A percentile compares a stretch with the other conserved stretches of the same genome.
These are phyloP conservation scores for Leccinum aurantiacum DNA, from an alignment of 768 basidiomycete species.

Conservation along the genomic window DNA sequence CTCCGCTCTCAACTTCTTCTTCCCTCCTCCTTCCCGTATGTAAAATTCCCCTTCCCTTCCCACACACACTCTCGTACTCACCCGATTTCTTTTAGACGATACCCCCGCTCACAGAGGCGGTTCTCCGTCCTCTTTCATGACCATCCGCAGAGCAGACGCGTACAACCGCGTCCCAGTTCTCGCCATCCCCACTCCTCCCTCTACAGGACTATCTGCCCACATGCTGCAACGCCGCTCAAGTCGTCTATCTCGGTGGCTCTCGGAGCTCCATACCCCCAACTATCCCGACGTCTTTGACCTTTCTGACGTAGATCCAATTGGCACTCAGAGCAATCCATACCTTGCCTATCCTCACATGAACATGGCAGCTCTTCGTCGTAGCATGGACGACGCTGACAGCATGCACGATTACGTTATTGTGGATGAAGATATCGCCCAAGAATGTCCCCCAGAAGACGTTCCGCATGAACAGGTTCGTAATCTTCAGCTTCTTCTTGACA, in stretches of 20 bases:
- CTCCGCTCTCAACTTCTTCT: constrained; percentile 1
- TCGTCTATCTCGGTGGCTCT: constrained; percentile 45
- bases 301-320: constrained; percentile 25
- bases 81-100: constrained; percentile 30
- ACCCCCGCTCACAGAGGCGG: constrained; percentile 9
- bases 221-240: constrained; percentile 38
- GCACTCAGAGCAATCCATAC: constrained; percentile 39
- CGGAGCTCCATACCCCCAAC: constrained; percentile 36
- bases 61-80: constrained; percentile 36
- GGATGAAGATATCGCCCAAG: constrained; percentile 31
- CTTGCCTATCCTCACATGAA: constrained; percentile 41
- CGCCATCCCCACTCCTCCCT: constrained; percentile 11
- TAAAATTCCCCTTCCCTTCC: constrained; percentile 15
- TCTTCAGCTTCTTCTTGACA: constrained; percentile 22
- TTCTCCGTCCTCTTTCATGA: constrained; percentile 35
- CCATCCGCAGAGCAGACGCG: constrained; percentile 27
- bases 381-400: constrained; percentile 35
- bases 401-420: constrained; percentile 44
- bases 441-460: constrained; percentile 23
- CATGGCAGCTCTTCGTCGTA: constrained; percentile 27
- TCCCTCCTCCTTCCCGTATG: constrained; percentile 20
- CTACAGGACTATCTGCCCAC: constrained; percentile 1
- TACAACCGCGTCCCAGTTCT: constrained; percentile 14
- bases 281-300: constrained; percentile 20
- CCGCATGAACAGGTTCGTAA: constrained; percentile 28